Evolutionary conservation across 169 alveolate species (phyloP).

Genomic region (Plasmodium adleri): DNA sequence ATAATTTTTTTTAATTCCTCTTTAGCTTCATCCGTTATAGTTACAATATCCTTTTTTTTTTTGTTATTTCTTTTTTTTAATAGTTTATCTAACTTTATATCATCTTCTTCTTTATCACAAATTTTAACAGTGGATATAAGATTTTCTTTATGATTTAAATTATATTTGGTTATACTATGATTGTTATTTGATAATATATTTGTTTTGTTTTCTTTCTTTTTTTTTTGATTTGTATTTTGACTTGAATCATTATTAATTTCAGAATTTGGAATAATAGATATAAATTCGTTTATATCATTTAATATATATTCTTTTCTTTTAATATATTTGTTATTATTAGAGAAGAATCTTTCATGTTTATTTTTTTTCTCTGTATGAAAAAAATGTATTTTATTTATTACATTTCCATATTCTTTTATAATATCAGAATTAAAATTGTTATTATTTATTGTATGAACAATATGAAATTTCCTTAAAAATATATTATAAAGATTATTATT

Average conservation of each 20-base stretch:
- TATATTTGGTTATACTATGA: not conserved
- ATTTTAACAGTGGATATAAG: not conserved
- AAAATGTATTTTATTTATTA: no score
- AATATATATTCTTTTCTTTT: constrained; percentile 33
- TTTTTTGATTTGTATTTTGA: not conserved
- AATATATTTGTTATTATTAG: not conserved
- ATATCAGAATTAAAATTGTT: no score
- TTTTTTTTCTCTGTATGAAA: no score
- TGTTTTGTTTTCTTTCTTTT: not conserved
- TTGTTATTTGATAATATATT: not conserved
- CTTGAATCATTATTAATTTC: not conserved
- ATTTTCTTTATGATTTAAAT: not conserved
- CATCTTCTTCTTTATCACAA: constrained; percentile 5
- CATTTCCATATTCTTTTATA: no score
- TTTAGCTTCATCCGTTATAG: constrained; percentile 64
- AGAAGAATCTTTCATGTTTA: not conserved
- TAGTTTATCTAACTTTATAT: constrained; percentile 25
- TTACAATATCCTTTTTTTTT: constrained; percentile 24
- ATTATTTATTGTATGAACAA: not conserved
- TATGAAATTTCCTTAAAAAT: not conserved
- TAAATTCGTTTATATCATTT: constrained; percentile 50
- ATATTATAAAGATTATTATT: not conserved
- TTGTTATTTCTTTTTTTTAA: constrained; percentile 52
- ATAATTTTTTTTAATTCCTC: constrained; percentile 28
- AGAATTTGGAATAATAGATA: not conserved